phyloP scores from a whole-genome alignment of 2,329 filamentous ascomycete genomes.

The Alternaria solani region DNA sequence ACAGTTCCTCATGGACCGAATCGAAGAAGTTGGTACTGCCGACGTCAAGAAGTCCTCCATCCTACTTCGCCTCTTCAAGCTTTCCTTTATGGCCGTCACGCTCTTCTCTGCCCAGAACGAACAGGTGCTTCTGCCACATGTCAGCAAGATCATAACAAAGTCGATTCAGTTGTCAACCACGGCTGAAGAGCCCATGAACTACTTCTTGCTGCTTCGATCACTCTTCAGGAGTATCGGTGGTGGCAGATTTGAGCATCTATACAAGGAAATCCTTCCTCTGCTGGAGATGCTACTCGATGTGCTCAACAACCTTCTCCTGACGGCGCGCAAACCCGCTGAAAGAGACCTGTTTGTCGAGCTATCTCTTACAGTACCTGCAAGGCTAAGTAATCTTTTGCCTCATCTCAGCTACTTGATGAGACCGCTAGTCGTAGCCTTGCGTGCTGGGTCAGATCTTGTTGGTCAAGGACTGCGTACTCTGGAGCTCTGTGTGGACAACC shows the following conservation, averaged over 20 bases:
- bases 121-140: constrained; percentile 91
- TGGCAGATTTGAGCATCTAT: constrained; percentile 95
- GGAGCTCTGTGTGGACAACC: constrained; percentile 96
- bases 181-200: constrained; percentile 98
- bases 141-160: constrained; percentile 96
- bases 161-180: constrained; percentile 96
- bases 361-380: constrained; percentile 92
- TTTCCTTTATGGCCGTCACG: constrained; percentile 99
- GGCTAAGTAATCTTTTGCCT: constrained; percentile 91
- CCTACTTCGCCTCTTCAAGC: constrained; percentile 90
- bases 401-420: constrained; percentile 98
- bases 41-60: constrained; percentile 95
- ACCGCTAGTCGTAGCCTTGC: constrained; percentile 91
- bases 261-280: constrained; percentile 95
- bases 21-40: constrained; percentile 90
- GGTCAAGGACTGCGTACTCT: constrained; percentile 92
- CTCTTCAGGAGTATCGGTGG: constrained; percentile 97
- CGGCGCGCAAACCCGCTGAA: constrained; percentile 87
- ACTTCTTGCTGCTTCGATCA: constrained; percentile 90
- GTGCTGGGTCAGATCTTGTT: constrained; percentile 90
- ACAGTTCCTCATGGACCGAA: constrained; percentile 95
- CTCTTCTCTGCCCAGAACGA: constrained; percentile 95
- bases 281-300: constrained; percentile 98
- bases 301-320: constrained; percentile 90
- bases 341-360: constrained; percentile 97